phyloP scores from a whole-genome alignment of 345 rosid species.

The Gossypium longicalyx region DNA sequence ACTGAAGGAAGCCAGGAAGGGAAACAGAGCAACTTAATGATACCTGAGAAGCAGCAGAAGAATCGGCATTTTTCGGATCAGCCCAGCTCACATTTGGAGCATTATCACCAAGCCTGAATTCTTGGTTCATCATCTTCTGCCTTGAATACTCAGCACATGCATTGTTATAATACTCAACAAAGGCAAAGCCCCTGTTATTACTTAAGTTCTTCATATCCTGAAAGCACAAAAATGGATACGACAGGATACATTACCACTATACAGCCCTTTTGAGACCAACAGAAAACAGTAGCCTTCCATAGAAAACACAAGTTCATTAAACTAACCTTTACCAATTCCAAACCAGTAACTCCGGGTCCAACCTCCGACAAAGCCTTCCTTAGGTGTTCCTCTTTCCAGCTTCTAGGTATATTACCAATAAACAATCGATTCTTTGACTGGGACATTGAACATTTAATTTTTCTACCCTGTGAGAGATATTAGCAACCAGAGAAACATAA shows the following conservation, averaged over 20 bases:
- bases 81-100: conserved; percentile 74
- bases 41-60: conserved; percentile 62
- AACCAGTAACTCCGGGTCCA: conserved; percentile 62
- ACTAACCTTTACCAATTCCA: conserved; percentile 60
- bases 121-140: conserved; percentile 60
- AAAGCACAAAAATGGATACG: background rate
- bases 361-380: conserved; percentile 43
- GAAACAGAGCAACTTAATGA: conserved; percentile 1
- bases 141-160: conserved; percentile 68
- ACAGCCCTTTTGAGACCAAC: background rate
- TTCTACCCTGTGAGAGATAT: conserved; percentile 46
- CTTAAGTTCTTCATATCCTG: conserved; percentile 53
- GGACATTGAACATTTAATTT: conserved; percentile 55
- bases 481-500: background rate
- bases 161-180: conserved; percentile 62
- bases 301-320: background rate
- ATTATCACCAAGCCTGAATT: conserved; percentile 59
- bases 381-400: conserved; percentile 54
- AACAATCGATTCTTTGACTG: conserved; percentile 57
- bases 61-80: conserved; percentile 55
- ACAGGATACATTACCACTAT: background rate
- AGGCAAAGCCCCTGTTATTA: conserved; percentile 70
- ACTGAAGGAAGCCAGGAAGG: background rate
- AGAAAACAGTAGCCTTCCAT: background rate
- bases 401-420: conserved; percentile 64